Evolutionary conservation across 768 basidiomycete species (phyloP).

Genomic region (Suillus cothurnatus): DNA sequence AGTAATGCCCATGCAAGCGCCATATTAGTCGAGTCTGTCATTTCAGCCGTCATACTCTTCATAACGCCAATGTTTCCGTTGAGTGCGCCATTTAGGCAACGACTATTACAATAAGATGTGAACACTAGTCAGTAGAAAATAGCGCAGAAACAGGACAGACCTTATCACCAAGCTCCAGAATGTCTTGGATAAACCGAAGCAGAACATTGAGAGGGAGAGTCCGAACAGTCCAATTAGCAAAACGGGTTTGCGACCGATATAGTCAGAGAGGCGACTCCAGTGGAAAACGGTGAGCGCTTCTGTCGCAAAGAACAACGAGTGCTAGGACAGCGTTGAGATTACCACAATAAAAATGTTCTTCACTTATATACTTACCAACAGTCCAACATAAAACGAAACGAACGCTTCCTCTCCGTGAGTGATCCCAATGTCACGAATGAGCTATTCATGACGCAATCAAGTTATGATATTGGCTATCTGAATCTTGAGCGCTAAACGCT

Average conservation of each 20-base stretch:
- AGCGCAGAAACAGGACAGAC: slow-evolving; percentile 21
- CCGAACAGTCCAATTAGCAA: slow-evolving; percentile 48
- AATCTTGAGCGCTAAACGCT: slow-evolving; percentile 15
- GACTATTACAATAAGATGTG: slow-evolving; percentile 28
- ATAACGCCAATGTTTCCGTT: slow-evolving; percentile 60
- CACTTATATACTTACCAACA: slow-evolving; percentile 39
- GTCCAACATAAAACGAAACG: slow-evolving; percentile 50
- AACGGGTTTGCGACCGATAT: slow-evolving; percentile 50
- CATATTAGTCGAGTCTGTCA: slow-evolving; percentile 37
- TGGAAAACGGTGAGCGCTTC: slow-evolving; percentile 50
- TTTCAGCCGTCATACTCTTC: slow-evolving; percentile 48
- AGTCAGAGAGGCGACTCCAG: slow-evolving; percentile 53
- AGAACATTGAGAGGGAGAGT: slow-evolving; percentile 46
- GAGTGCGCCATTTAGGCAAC: slow-evolving; percentile 47
- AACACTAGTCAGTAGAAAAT: not conserved
- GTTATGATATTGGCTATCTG: not conserved
- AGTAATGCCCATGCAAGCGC: slow-evolving; percentile 55
- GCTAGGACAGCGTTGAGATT: slow-evolving; percentile 24
- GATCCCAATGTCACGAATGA: slow-evolving; percentile 35
- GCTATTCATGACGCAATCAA: slow-evolving; percentile 13
- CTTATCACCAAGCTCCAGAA: slow-evolving; percentile 48
- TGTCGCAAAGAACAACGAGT: slow-evolving; percentile 51
- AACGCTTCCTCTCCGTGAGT: slow-evolving; percentile 47
- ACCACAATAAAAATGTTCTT: not conserved
- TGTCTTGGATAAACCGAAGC: slow-evolving; percentile 49